A percentile compares a stretch with the other conserved stretches of the same genome.
phyloP scores from a whole-genome alignment of 805 yeast genomes.

The Schizosaccharomyces japonicus region DNA sequence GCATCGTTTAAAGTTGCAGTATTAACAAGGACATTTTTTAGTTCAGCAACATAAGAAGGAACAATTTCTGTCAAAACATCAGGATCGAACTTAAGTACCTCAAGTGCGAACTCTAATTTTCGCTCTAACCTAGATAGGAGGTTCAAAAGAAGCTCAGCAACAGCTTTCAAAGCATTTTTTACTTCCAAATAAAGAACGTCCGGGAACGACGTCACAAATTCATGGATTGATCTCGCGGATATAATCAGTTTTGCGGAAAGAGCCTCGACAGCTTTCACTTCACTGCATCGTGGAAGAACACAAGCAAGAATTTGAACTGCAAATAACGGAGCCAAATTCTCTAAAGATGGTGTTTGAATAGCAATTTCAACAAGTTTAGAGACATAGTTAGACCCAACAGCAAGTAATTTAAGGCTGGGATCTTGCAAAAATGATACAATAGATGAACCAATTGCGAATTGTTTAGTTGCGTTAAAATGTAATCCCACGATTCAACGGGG shows the following conservation, averaged over 20 bases:
- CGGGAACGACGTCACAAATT: background rate
- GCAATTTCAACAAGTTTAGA: background rate
- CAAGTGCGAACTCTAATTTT: background rate
- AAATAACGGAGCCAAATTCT: background rate
- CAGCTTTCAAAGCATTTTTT: background rate
- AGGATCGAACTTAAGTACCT: background rate
- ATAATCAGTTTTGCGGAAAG: background rate
- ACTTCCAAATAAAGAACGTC: background rate
- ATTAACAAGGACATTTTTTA: background rate
- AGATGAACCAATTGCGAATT: constrained; percentile 39
- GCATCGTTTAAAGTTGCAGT: background rate
- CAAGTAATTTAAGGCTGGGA: background rate
- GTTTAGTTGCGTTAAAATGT: constrained; percentile 43
- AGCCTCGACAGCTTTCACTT: background rate
- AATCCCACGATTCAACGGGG: constrained; percentile 46
- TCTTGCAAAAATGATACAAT: constrained; percentile 19
- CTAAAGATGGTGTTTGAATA: background rate
- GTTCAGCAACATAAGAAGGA: background rate
- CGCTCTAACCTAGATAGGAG: background rate
- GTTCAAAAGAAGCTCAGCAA: background rate
- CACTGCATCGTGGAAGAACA: background rate
- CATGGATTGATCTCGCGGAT: background rate
- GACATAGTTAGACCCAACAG: background rate
- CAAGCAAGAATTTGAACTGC: background rate
- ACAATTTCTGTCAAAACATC: background rate